A percentile compares a stretch with the other conserved stretches of the same genome.
Conservation (phyloP, 2,329 filamentous ascomycete species). For the Ophiostoma perfectum region DNA sequence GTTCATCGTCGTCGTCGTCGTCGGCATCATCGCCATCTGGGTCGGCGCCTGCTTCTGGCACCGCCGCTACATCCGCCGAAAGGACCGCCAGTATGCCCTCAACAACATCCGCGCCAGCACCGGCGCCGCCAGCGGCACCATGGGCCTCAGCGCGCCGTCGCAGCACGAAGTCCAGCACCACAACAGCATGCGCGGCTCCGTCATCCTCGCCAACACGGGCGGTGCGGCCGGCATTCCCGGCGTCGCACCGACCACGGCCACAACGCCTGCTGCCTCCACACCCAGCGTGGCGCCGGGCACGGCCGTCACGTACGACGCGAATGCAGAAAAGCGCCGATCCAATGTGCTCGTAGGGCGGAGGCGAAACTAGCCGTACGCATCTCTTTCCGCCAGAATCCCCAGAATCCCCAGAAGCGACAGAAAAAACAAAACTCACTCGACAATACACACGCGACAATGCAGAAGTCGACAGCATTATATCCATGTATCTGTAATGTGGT, state of each 20-base stretch:
- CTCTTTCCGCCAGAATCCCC: neutral
- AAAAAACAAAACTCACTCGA: neutral
- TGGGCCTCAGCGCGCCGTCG: constrained; percentile 30
- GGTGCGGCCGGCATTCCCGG: constrained; percentile 32
- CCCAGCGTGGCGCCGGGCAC: constrained; percentile 10
- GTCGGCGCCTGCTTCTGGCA: constrained; percentile 65
- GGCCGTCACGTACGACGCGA: constrained; percentile 28
- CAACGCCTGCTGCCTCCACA: constrained; percentile 10
- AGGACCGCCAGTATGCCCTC: constrained; percentile 52
- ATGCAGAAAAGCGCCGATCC: constrained; percentile 31
- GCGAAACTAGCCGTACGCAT: neutral
- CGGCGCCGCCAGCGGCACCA: constrained; percentile 33
- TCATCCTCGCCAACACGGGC: constrained; percentile 25
- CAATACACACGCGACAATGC: neutral
- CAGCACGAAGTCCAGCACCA: constrained; percentile 31
- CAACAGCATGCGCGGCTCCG: constrained; percentile 19
- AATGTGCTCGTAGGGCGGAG: constrained; percentile 16
- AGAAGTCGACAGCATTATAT: constrained; percentile 8
- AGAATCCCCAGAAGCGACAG: neutral
- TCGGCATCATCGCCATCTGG: constrained; percentile 64
- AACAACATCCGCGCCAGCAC: constrained; percentile 35
- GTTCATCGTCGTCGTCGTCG: constrained; percentile 68
- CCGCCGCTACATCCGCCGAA: constrained; percentile 65
- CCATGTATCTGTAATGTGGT: neutral
- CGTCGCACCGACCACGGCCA: constrained; percentile 23